Percentiles rank a stretch among this genome's conserved stretches.
Evolutionary conservation across 202 grass and related monocot species (phyloP).

Genomic region (Miscanthus sacchariflorus): DNA sequence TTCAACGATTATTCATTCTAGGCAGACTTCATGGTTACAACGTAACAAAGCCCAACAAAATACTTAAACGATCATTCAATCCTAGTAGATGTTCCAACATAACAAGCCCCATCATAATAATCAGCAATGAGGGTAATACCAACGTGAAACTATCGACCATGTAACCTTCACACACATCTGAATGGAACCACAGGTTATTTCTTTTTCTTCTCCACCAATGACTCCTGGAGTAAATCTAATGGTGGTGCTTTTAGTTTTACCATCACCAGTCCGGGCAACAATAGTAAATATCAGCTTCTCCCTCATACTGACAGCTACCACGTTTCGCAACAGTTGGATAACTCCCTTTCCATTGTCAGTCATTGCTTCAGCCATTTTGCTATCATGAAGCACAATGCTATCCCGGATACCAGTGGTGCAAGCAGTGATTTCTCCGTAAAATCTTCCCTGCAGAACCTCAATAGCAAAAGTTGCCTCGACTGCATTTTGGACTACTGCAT

Average conservation of each 20-base stretch:
- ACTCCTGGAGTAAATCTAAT: not conserved
- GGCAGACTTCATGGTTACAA: not conserved
- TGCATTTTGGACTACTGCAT: not conserved
- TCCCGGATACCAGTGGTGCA: not conserved
- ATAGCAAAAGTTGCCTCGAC: constrained; percentile 17
- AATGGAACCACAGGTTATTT: not conserved
- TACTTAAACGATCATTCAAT: not conserved
- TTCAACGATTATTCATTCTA: not conserved
- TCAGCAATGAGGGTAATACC: too few species aligned
- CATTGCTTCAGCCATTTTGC: not conserved
- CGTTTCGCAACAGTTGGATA: not conserved
- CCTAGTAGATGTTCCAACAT: not conserved
- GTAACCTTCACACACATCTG: not conserved
- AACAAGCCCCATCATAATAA: not conserved
- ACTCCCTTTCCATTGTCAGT: not conserved
- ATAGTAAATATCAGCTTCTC: not conserved
- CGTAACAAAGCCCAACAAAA: not conserved
- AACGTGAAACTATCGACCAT: not conserved
- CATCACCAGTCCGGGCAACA: not conserved
- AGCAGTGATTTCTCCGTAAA: not conserved
- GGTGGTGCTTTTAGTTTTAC: not conserved
- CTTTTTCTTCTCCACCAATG: not conserved
- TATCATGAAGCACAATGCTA: constrained; percentile 15
- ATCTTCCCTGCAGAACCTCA: not conserved
- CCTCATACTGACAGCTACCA: not conserved